These are phyloP conservation scores for Flaveria robusta DNA, from an alignment of 129 eudicot genomes.

Conservation along the genomic window DNA sequence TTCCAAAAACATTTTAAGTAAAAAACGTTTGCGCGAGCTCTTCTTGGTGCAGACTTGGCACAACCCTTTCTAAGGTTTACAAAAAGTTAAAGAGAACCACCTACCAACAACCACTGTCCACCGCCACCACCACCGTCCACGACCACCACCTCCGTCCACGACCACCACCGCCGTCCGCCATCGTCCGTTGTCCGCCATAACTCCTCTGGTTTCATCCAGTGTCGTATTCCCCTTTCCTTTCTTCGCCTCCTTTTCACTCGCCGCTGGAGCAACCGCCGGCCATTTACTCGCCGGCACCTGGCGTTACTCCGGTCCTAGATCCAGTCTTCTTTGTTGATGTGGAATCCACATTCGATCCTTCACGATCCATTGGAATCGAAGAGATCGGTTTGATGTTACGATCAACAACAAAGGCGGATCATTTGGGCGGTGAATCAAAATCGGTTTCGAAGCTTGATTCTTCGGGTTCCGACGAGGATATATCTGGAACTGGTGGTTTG, in stretches of 20 bases:
- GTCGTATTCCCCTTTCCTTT: constrained; percentile 16
- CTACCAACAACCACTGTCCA: too few species aligned
- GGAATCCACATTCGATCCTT: not conserved
- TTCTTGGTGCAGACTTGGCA: too few species aligned
- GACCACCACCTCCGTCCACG: too few species aligned
- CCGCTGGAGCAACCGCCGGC: not conserved
- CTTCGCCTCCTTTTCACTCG: constrained; percentile 25
- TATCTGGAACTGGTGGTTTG: constrained; percentile 17
- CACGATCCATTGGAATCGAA: constrained; percentile 26
- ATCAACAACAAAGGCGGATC: not conserved
- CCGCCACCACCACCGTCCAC: too few species aligned
- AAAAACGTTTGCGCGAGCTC: too few species aligned
- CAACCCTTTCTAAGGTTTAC: too few species aligned
- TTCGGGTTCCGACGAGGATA: constrained; percentile 26
- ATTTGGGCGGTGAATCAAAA: constrained; percentile 23
- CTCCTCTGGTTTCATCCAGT: too few species aligned
- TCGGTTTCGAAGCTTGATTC: constrained; percentile 35
- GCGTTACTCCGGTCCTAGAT: constrained; percentile 7
- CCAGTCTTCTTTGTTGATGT: constrained; percentile 6
- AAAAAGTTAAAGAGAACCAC: too few species aligned
- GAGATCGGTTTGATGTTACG: constrained; percentile 25
- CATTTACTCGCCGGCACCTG: constrained; percentile 31
- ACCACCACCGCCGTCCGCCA: too few species aligned
- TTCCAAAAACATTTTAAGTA: too few species aligned
- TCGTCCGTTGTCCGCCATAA: too few species aligned